A percentile compares a stretch with the other conserved stretches of the same genome.
phyloP scores from a whole-genome alignment of 129 eudicot species.

The Saussurea involucrata region DNA sequence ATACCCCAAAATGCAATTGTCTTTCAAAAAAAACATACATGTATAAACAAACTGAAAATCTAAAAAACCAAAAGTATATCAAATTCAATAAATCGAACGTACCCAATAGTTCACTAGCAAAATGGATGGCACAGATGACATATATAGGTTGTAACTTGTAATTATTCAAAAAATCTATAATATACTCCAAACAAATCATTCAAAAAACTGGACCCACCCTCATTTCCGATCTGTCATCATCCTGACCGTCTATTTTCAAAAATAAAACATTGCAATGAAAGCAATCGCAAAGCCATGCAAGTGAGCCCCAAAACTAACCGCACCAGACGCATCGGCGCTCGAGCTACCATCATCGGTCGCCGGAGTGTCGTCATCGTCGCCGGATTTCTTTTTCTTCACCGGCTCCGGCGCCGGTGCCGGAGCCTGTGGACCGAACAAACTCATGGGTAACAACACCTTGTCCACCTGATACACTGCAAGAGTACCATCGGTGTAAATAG shows the following conservation, averaged over 20 bases:
- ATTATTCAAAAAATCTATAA: constrained; percentile 17
- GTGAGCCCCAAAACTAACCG: constrained; percentile 11
- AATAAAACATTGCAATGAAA: constrained; percentile 17
- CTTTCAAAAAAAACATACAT: neutral
- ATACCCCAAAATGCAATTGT: too few species aligned
- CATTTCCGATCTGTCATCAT: neutral
- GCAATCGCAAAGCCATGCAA: constrained; percentile 29
- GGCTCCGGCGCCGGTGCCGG: constrained; percentile 64
- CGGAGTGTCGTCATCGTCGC: constrained; percentile 32
- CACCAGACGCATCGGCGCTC: constrained; percentile 43
- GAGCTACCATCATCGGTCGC: constrained; percentile 12
- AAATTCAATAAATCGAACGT: constrained; percentile 4
- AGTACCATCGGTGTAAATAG: constrained; percentile 56
- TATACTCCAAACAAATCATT: neutral
- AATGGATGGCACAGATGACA: neutral
- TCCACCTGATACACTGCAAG: constrained; percentile 85
- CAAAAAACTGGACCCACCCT: neutral
- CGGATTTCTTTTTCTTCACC: constrained; percentile 47
- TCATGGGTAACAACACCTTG: constrained; percentile 65
- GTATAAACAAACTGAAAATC: neutral
- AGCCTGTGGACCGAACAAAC: constrained; percentile 45
- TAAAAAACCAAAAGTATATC: neutral
- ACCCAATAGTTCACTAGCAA: neutral
- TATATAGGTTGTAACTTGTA: constrained; percentile 4
- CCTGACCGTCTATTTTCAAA: constrained; percentile 21